Base-by-base conservation (phyloP, 371 early-diverging fungal species). In the Chytridium lagenaria region DNA sequence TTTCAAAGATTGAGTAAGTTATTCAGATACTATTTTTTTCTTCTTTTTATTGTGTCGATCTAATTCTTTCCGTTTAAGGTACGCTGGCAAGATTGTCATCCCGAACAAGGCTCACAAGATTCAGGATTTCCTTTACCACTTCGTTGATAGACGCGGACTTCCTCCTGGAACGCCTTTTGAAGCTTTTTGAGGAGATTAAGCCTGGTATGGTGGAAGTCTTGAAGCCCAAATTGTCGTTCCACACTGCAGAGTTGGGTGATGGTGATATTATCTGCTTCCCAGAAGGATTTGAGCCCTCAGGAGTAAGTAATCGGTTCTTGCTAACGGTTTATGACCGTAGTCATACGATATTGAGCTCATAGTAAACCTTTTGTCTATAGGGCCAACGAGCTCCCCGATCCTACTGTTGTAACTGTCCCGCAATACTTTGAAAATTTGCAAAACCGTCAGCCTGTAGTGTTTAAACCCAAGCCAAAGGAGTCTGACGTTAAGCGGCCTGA, bases 231-330 rank as follows among this genome's bases (percentile, higher is more conserved):
- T 30, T 69, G 26, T 92, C 92, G 0, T 94, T 95, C 75, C 75
- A 67, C 5, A 78, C 84, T 40, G 89, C 93, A 33, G 97, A 97
- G 76, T 86, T 97, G 55, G 92, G 92, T 72, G 89, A 90, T 68
- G 98, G 98, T 22, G 97, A 97, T 79, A 97, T 97, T 67, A 88
- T 97, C 65, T 91, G 91, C 76, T 90, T 91, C 78, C n/a, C 95
- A 95, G 78, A 83, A 80, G 39, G 83, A 81, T 10, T 37, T 90
- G 36, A 74, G 84, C 0, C 73, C 80, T 1, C 83, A 87, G 50
- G 90, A 92, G 86, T 86, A 85, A 31, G 85, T 76, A 61, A 19
- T 31, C 36, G 7, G 34, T n/a, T n/a, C n/a, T n/a, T n/a, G n/a
- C n/a, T n/a, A n/a, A n/a, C n/a, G n/a, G n/a, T n/a, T n/a, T n/a